phyloP scores from a whole-genome alignment of 176 grass and related monocot species.

The Oryza meyeriana region DNA sequence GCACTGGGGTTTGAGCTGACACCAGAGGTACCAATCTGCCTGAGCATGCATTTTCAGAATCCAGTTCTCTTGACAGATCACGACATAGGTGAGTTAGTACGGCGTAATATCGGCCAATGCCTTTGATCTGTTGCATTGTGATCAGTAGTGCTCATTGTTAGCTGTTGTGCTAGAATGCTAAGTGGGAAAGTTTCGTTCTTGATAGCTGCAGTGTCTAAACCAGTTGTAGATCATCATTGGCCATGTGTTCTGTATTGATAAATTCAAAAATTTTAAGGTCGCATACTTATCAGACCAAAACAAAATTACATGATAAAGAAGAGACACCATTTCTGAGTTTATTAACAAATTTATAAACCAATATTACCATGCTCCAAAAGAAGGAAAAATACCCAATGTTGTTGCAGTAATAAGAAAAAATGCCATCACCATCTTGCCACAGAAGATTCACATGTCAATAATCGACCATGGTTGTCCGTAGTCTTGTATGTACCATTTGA shows the following conservation, averaged over 20 bases:
- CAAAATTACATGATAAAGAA: constrained; percentile 2
- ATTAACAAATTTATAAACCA: background rate
- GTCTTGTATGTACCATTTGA: background rate
- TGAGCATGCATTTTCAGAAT: background rate
- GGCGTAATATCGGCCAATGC: background rate
- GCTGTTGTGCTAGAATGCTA: background rate
- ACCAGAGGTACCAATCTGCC: constrained; percentile 54
- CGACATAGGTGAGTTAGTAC: too few species aligned
- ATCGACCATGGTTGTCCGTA: background rate
- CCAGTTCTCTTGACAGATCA: background rate
- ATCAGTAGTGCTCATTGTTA: background rate
- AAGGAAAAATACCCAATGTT: background rate
- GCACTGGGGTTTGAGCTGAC: constrained; percentile 87
- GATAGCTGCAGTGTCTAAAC: background rate
- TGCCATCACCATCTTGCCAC: background rate
- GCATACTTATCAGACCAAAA: background rate
- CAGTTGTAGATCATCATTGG: too few species aligned
- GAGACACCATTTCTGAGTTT: background rate
- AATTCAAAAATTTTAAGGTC: background rate
- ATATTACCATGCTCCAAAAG: background rate
- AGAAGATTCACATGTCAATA: background rate
- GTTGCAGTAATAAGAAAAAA: background rate
- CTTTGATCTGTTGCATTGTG: background rate
- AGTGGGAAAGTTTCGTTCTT: background rate
- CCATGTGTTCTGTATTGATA: too few species aligned